Evolutionary conservation across 441 rosid species (phyloP).

Genomic region (Pelargonium australe): DNA sequence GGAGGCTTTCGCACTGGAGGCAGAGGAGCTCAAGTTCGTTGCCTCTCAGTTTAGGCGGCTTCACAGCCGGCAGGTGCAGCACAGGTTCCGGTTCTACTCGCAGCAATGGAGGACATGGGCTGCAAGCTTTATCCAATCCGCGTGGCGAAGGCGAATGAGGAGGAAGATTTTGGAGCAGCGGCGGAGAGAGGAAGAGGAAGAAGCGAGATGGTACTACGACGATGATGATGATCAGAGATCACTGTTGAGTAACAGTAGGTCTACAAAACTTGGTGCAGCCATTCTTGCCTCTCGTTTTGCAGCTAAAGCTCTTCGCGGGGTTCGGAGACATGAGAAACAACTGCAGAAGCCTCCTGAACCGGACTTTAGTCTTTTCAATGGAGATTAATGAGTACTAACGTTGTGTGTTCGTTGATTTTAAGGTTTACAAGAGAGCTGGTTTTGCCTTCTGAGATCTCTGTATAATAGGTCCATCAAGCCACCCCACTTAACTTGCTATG

Average conservation of each 20-base stretch:
- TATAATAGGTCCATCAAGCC: too few relatives aligned
- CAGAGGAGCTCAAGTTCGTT: conserved; percentile 80
- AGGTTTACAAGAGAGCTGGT: too few relatives aligned
- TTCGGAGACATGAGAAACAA: conserved; percentile 26
- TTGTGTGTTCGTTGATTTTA: too few relatives aligned
- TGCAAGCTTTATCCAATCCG: conserved; percentile 67
- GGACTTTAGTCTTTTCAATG: conserved; percentile 35
- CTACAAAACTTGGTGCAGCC: conserved; percentile 54
- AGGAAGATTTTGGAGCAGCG: conserved; percentile 59
- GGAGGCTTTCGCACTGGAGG: conserved; percentile 84
- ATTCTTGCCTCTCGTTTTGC: conserved; percentile 70
- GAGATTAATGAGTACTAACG: conserved; percentile 17
- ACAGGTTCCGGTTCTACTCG: conserved; percentile 84
- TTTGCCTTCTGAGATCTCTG: not conserved
- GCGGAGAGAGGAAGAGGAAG: conserved; percentile 44
- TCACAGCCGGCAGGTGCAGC: conserved; percentile 85
- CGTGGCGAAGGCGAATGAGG: conserved; percentile 67
- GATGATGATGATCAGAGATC: conserved; percentile 25
- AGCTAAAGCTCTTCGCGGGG: conserved; percentile 52
- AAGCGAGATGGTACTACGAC: conserved; percentile 23
- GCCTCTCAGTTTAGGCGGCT: conserved; percentile 87
- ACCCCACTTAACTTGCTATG: too few relatives aligned
- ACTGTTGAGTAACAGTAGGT: conserved; percentile 16
- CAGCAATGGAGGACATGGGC: conserved; percentile 99
- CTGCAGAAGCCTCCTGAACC: conserved; percentile 79